phyloP scores from a whole-genome alignment of 441 rosid genomes.

The Metrosideros polymorpha region DNA sequence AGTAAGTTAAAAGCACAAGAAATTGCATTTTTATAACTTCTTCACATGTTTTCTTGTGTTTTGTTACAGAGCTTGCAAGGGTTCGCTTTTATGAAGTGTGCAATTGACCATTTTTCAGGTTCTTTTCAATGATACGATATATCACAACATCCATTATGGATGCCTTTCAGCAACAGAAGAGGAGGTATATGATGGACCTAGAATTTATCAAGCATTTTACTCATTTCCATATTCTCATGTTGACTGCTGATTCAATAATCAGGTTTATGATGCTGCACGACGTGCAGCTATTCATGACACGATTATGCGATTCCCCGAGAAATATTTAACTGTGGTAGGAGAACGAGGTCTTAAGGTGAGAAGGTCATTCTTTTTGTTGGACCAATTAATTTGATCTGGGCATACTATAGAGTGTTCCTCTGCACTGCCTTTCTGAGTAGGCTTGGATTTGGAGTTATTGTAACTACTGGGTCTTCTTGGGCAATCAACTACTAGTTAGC shows the following conservation, averaged over 20 bases:
- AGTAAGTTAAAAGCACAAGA: constrained; percentile 31
- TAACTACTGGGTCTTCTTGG: not conserved
- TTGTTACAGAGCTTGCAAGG: not conserved
- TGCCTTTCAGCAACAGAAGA: constrained; percentile 85
- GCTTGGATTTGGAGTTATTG: not conserved
- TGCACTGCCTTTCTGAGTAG: not conserved
- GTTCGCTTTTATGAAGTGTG: constrained; percentile 4
- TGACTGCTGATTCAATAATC: constrained; percentile 7
- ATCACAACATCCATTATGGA: constrained; percentile 93
- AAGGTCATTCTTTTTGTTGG: not conserved
- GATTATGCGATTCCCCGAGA: constrained; percentile 78
- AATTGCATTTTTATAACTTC: not conserved
- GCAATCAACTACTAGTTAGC: not conserved
- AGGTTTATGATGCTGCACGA: constrained; percentile 96
- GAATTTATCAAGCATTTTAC: not conserved
- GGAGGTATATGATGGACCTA: constrained; percentile 39
- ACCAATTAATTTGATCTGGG: not conserved
- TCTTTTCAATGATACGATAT: constrained; percentile 92
- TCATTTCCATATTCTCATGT: not conserved
- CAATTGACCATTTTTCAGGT: constrained; percentile 44
- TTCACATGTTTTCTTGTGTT: not conserved
- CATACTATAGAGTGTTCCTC: not conserved
- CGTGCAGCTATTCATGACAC: constrained; percentile 94
- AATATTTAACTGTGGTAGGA: constrained; percentile 89
- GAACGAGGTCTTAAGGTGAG: constrained; percentile 97